A percentile compares a stretch with the other conserved stretches of the same genome.
Conservation (phyloP, 192 early-diverging fungal genomes). For the Coemansia sp. region DNA sequence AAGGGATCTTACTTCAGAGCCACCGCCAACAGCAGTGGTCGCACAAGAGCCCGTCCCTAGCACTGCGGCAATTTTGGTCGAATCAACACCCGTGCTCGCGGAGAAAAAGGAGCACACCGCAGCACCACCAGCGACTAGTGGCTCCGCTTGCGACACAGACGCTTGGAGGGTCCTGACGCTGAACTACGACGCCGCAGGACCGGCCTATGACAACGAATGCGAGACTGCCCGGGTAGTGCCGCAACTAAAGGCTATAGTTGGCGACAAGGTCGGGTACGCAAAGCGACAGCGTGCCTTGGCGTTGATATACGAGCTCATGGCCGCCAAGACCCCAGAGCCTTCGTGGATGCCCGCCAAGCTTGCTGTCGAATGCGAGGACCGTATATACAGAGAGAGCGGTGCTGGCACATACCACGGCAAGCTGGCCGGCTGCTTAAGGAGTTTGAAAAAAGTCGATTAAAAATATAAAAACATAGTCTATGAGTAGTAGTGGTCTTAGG, state of each 20-base stretch:
- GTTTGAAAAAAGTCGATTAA: constrained; percentile 21
- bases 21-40: not conserved
- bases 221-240: constrained; percentile 13
- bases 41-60: not conserved
- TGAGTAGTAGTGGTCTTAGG: not conserved
- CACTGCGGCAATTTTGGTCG: not conserved
- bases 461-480: not conserved
- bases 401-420: constrained; percentile 36
- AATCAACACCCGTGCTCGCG: not conserved
- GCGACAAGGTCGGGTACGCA: constrained; percentile 31
- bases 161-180: constrained; percentile 36
- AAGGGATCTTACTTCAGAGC: not conserved
- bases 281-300: constrained; percentile 29
- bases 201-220: constrained; percentile 22
- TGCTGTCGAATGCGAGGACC: constrained; percentile 18
- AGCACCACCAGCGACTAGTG: not conserved
- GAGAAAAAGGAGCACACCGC: not conserved
- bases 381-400: constrained; percentile 19
- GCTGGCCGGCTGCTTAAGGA: constrained; percentile 19
- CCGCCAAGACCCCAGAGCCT: not conserved
- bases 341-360: constrained; percentile 22
- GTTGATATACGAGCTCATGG: constrained; percentile 11
- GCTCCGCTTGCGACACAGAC: not conserved
- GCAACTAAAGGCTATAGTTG: constrained; percentile 31
- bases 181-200: constrained; percentile 25